phyloP scores from a whole-genome alignment of 495 filamentous ascomycete species.

The Jackrogersella minutella region DNA sequence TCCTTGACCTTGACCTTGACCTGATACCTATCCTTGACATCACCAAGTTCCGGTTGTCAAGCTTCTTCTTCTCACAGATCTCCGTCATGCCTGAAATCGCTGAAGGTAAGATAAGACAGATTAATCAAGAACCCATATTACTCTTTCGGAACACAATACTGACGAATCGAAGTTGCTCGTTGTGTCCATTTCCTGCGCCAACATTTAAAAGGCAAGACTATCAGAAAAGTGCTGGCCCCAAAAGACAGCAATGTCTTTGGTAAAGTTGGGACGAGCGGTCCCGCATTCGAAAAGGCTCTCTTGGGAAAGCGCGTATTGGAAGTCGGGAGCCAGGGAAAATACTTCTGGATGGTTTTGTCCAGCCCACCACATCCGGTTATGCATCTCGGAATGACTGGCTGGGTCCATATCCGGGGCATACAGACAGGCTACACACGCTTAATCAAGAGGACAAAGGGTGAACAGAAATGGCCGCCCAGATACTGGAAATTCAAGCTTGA shows the following conservation, averaged over 20 bases:
- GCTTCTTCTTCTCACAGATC: neutral
- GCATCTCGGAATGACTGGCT: conserved; percentile 90
- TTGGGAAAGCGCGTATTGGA: conserved; percentile 77
- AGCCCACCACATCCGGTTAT: conserved; percentile 83
- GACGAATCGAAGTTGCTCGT: conserved; percentile 68
- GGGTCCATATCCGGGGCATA: conserved; percentile 83
- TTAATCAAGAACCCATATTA: neutral
- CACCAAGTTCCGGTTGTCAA: too few relatives aligned
- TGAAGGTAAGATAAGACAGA: conserved; percentile 62
- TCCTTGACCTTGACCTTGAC: too few relatives aligned
- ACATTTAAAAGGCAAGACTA: conserved; percentile 82
- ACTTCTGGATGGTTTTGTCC: conserved; percentile 76
- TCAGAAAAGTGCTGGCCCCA: conserved; percentile 71
- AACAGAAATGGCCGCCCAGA: conserved; percentile 84
- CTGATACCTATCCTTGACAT: too few relatives aligned
- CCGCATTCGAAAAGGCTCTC: conserved; percentile 74
- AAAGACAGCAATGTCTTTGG: conserved; percentile 87
- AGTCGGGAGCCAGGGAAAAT: conserved; percentile 90
- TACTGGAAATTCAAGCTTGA: conserved; percentile 86
- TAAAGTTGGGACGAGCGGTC: conserved; percentile 80
- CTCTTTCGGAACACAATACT: conserved; percentile 5
- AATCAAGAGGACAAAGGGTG: conserved; percentile 71
- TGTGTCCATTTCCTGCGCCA: conserved; percentile 83
- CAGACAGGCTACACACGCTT: conserved; percentile 72
- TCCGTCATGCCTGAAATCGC: conserved; percentile 79